Conservation (phyloP, 352 stramenopile genomes). For the Phytopythium oedochilum region DNA sequence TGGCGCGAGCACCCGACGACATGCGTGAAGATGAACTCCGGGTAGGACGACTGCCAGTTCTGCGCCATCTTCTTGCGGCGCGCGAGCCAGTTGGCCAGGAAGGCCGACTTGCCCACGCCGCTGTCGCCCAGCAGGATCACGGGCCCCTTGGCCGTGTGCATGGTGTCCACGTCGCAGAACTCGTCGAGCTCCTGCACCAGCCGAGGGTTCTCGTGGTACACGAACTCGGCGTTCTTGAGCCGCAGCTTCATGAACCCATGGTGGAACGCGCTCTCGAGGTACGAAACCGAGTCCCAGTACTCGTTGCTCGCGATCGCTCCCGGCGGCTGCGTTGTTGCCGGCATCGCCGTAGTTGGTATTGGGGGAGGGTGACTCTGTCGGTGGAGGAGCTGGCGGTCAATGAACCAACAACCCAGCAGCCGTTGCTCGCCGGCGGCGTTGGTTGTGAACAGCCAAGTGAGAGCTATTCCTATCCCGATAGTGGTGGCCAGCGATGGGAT, state of each 20-base stretch:
- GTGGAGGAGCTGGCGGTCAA: no score
- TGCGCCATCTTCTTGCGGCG: constrained; percentile 84
- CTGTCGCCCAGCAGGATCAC: constrained; percentile 74
- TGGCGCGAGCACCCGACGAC: constrained; percentile 86
- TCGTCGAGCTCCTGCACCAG: constrained; percentile 69
- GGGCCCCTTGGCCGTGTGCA: constrained; percentile 73
- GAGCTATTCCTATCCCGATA: no score
- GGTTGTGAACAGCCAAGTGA: no score
- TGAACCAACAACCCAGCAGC: no score
- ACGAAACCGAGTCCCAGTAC: constrained; percentile 79
- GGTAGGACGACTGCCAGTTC: constrained; percentile 77
- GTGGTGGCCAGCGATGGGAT: neutral
- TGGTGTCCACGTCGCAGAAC: constrained; percentile 82
- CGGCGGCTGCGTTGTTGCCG: neutral
- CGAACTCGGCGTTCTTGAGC: constrained; percentile 63
- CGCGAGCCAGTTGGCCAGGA: constrained; percentile 80
- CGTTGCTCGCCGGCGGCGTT: no score
- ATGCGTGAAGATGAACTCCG: constrained; percentile 90
- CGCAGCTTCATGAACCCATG: constrained; percentile 77
- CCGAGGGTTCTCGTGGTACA: constrained; percentile 64
- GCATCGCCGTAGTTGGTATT: neutral
- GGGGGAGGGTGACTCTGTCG: no score
- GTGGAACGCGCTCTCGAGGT: constrained; percentile 77
- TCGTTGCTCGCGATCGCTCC: constrained; percentile 26
- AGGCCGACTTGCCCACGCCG: constrained; percentile 69